Evolutionary conservation across 176 grass and related monocot species (phyloP).

Genomic region (Paspalum notatum): DNA sequence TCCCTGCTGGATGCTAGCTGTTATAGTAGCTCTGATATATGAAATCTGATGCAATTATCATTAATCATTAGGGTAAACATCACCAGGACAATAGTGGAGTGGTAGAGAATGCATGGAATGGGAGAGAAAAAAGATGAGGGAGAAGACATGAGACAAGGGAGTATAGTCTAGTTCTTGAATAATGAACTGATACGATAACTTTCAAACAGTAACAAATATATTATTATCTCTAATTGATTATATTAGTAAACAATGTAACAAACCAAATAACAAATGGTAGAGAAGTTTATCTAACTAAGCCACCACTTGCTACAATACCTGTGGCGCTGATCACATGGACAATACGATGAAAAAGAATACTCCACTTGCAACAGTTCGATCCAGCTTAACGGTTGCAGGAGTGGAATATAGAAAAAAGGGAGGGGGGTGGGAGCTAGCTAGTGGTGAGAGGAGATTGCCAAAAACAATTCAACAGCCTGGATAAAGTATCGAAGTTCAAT

Average conservation of each 20-base stretch:
- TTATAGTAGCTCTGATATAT: no score
- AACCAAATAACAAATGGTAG: not conserved
- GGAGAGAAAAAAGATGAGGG: not conserved
- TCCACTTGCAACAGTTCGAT: not conserved
- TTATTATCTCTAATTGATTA: not conserved
- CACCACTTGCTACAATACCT: no score
- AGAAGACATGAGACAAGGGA: not conserved
- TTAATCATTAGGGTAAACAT: not conserved
- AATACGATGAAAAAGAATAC: not conserved
- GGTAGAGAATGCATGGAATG: no score
- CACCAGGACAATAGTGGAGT: not conserved
- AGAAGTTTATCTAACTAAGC: not conserved
- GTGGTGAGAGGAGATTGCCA: not conserved
- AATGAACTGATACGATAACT: not conserved
- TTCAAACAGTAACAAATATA: not conserved
- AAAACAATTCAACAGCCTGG: not conserved
- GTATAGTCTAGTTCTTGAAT: not conserved
- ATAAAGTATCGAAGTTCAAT: not conserved
- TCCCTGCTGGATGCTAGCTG: not conserved
- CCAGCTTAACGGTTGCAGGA: slow-evolving; percentile 6
- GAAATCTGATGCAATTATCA: no score
- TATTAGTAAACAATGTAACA: not conserved
- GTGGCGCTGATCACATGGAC: not conserved
- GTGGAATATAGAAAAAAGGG: not conserved
- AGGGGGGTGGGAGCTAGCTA: not conserved